phyloP scores from a whole-genome alignment of 805 yeast genomes.

The Candida saitoana region DNA sequence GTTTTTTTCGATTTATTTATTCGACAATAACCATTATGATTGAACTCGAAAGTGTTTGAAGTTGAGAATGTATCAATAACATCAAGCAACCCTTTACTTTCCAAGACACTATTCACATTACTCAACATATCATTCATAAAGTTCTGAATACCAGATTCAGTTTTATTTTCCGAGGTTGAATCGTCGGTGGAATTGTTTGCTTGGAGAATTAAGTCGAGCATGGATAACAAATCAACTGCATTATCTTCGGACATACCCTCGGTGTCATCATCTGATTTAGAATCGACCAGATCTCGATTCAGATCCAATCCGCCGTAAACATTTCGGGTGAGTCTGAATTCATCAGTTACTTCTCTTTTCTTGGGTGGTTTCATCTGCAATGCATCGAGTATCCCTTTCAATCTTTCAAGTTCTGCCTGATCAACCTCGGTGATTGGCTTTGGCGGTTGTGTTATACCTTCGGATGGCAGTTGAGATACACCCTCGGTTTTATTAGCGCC shows the following conservation, averaged over 20 bases:
- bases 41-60: conserved; percentile 40
- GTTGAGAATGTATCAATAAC: conserved; percentile 43
- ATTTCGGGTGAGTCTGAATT: background rate
- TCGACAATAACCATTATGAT: conserved; percentile 49
- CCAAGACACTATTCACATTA: conserved; percentile 1
- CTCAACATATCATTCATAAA: background rate
- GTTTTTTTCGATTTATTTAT: conserved; percentile 17
- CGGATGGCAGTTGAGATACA: background rate
- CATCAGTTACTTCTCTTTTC: background rate
- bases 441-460: background rate
- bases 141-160: background rate
- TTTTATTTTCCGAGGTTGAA: background rate
- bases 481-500: background rate
- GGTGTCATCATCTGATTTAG: background rate
- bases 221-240: conserved; percentile 1
- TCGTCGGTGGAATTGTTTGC: background rate
- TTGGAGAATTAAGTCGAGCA: conserved; percentile 1
- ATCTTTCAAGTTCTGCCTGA: conserved; percentile 1
- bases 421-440: background rate
- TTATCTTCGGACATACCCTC: background rate
- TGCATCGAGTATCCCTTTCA: background rate
- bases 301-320: conserved; percentile 3
- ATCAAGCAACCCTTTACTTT: conserved; percentile 2
- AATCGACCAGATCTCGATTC: background rate
- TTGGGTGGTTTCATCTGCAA: conserved; percentile 1